phyloP scores from a whole-genome alignment of 2,329 filamentous ascomycete genomes.

The Penicillium verrucosum region DNA sequence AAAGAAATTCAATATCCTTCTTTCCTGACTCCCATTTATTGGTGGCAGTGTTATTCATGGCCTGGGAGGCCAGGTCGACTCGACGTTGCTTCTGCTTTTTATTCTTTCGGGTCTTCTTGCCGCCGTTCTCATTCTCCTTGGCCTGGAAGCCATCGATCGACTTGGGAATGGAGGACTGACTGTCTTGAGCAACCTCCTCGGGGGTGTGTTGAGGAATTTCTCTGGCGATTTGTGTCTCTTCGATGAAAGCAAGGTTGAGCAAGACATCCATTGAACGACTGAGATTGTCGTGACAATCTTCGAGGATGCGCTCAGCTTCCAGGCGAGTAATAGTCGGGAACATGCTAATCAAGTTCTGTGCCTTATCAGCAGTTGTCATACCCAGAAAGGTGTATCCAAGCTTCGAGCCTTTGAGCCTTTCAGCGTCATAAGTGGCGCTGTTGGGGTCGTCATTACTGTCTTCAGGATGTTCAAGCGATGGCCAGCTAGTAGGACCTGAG shows the following conservation, averaged over 20 bases:
- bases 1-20: slow-evolving; percentile 61
- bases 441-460: slow-evolving; percentile 26
- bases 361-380: slow-evolving; percentile 56
- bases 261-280: slow-evolving; percentile 73
- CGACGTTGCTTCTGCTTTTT: slow-evolving; percentile 30
- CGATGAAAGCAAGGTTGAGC: slow-evolving; percentile 73
- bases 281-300: slow-evolving; percentile 65
- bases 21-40: slow-evolving; percentile 60
- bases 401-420: slow-evolving; percentile 13
- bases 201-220: slow-evolving; percentile 22
- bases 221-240: slow-evolving; percentile 58
- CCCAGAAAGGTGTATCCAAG: slow-evolving; percentile 30
- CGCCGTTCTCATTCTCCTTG: slow-evolving; percentile 46
- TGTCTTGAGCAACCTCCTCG: slow-evolving; percentile 18
- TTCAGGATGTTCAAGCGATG: slow-evolving; percentile 6
- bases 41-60: slow-evolving; percentile 10
- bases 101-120: slow-evolving; percentile 43
- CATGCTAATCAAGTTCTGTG: slow-evolving; percentile 62
- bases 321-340: slow-evolving; percentile 67
- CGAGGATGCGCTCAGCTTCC: slow-evolving; percentile 64
- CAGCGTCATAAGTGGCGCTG: slow-evolving; percentile 4
- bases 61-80: slow-evolving; percentile 14
- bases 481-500: not conserved
- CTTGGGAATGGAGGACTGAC: slow-evolving; percentile 52
- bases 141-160: slow-evolving; percentile 80